Base-by-base conservation (phyloP, 202 grass and related monocot genomes). In the Saccharum hybrid region DNA sequence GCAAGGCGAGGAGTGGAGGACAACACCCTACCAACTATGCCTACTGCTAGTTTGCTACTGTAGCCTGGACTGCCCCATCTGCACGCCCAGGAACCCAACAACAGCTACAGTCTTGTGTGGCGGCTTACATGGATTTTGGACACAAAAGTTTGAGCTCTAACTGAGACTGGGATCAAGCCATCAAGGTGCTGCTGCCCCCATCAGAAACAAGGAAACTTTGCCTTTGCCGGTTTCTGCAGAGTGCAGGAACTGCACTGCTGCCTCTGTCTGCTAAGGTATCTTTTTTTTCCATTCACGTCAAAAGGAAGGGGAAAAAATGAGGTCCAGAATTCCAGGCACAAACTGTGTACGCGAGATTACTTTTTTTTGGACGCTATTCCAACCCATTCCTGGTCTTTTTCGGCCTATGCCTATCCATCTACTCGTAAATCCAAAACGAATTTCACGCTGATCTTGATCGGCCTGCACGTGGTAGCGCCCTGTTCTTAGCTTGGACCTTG, bases 341-440 rank as follows among this genome's bases (percentile, higher is more conserved):
- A 36, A 28, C 33, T 31, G 26, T n/a, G n/a, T n/a, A n/a, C n/a
- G n/a, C n/a, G n/a, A n/a, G n/a, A n/a, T n/a, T n/a, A n/a, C n/a
- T n/a, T n/a, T n/a, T n/a, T n/a, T n/a, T n/a, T n/a, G n/a, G n/a
- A n/a, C n/a, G n/a, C n/a, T n/a, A n/a, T n/a, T n/a, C 26, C 4
- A 19, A 52, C 16, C 66, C 42, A 40, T 36, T 18, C 48, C 67
- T 46, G 57, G 48, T 52, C 15, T 22, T 33, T 46, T 46, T 46
- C 12, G 42, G 42, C 3, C 42, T 11, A 43, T 11, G 41, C 39
- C 37, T 39, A 85, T 77, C 66, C 33, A 82, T 73, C 66, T 34
- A 34, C 21, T 61, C 37, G 3, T 11, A 86, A 81, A 82, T 86
- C 74, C 79, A 69, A 90, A 86, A 38, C 18, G 12, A 37, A n/a